Evolutionary conservation across 345 rosid genomes (phyloP), one percentile per base, ranked within the genome.

Genomic region (Arabis hirsuta): DNA sequence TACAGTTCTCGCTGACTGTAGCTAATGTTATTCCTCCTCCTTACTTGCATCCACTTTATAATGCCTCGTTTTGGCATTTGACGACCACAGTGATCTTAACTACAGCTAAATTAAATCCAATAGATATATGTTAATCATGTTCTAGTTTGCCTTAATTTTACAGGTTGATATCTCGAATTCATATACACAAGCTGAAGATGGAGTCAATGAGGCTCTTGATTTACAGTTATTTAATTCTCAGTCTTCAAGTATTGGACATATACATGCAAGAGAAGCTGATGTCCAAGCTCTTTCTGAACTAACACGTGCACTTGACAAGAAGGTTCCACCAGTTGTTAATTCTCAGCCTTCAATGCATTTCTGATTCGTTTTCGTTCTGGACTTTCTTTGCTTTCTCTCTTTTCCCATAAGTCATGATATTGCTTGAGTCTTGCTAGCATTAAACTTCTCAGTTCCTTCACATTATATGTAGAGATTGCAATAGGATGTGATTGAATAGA

Each of bases 191-290:
- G 67, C 74, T 58, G 76, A 69, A 41, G 65, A 63, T 45, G 88
- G 81, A 50, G 76, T 66, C 24, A 27, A 64, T 39, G 89, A 78
- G 62, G 73, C 77, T 67, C 78, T 67, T 75, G 38, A 63, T 69
- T 26, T 62, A 48, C 84, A 82, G 34, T 79, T 81, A 46, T 71
- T 60, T 2, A 52, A 68, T 79, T 26, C 72, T 39, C 91, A 84
- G 76, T 81, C 85, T 71, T 73, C 81, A 76, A 61, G 61, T 43
- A 64, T 38, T 61, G 70, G 76, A 24, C 90, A 78, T 65, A 59
- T 73, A 32, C 88, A 84, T 62, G 80, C 78, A n/a, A 81, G 85
- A 76, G 86, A 86, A 78, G 90, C 83, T 71, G 88, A 86, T 72
- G 73, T 81, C 50, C 84, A 80, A 74, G 86, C 86, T 66, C 85